These are phyloP conservation scores for Backusella tuberculispora DNA, from an alignment of 192 early-diverging fungal genomes.

Conservation along the genomic window DNA sequence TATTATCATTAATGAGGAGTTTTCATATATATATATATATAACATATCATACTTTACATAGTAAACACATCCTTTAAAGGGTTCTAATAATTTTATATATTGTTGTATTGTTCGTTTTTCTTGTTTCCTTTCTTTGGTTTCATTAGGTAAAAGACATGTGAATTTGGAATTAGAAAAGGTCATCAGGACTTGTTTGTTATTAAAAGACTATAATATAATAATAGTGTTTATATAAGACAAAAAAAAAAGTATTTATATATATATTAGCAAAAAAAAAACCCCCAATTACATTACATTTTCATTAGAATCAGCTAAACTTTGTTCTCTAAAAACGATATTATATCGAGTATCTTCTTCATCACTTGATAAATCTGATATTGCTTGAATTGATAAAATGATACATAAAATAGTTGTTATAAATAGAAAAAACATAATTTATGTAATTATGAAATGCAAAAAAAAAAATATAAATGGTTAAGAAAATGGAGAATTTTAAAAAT, in stretches of 20 bases:
- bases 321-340: background rate
- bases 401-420: background rate
- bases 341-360: background rate
- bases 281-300: background rate
- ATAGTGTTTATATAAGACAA: background rate
- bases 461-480: too few relatives aligned
- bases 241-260: background rate
- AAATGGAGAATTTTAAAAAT: too few relatives aligned
- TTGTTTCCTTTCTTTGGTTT: constrained; percentile 20
- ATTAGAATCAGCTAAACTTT: background rate
- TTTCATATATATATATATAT: background rate
- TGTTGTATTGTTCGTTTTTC: constrained; percentile 38
- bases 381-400: background rate
- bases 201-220: background rate
- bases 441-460: background rate
- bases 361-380: background rate
- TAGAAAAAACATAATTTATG: background rate
- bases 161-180: background rate
- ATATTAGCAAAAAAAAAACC: background rate
- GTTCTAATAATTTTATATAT: constrained; percentile 54
- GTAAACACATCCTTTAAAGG: constrained; percentile 56
- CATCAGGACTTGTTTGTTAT: background rate
- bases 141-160: constrained; percentile 17
- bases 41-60: constrained; percentile 20
- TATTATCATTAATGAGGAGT: background rate